Conservation (phyloP, 2,329 filamentous ascomycete species). For the Penicillium brasilianum region DNA sequence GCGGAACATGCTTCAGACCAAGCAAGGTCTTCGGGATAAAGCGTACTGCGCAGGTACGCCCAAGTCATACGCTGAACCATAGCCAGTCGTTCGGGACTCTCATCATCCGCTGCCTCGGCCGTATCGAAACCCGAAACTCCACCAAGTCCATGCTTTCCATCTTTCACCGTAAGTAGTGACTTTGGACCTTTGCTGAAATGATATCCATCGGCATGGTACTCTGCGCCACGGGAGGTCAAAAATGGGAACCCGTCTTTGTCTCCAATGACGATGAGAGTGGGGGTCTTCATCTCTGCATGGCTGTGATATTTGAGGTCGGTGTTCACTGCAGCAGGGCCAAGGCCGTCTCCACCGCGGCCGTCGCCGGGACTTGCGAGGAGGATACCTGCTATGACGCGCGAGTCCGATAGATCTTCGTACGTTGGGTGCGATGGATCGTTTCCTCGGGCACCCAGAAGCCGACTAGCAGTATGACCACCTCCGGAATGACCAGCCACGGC, state of each 20-base stretch:
- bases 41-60: constrained; percentile 46
- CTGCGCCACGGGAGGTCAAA: constrained; percentile 41
- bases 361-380: constrained; percentile 41
- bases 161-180: constrained; percentile 42
- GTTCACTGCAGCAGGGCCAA: constrained; percentile 30
- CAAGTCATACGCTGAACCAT: constrained; percentile 46
- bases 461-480: constrained; percentile 41
- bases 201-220: constrained; percentile 51
- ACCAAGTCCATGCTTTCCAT: constrained; percentile 46
- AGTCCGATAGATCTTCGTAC: constrained; percentile 30
- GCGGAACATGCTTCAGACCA: constrained; percentile 10
- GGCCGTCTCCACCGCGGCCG: constrained; percentile 32
- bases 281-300: constrained; percentile 43
- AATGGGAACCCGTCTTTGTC: constrained; percentile 44
- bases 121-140: constrained; percentile 50
- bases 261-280: constrained; percentile 47
- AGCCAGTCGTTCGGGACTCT: constrained; percentile 77
- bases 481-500: constrained; percentile 50
- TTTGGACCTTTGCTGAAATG: constrained; percentile 40
- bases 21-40: constrained; percentile 39
- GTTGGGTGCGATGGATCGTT: constrained; percentile 38
- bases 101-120: constrained; percentile 91
- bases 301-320: constrained; percentile 41
- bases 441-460: constrained; percentile 46
- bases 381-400: constrained; percentile 47